Evolutionary conservation across 1,284 basidiomycete species (phyloP).

Genomic region (Boletus mariae): DNA sequence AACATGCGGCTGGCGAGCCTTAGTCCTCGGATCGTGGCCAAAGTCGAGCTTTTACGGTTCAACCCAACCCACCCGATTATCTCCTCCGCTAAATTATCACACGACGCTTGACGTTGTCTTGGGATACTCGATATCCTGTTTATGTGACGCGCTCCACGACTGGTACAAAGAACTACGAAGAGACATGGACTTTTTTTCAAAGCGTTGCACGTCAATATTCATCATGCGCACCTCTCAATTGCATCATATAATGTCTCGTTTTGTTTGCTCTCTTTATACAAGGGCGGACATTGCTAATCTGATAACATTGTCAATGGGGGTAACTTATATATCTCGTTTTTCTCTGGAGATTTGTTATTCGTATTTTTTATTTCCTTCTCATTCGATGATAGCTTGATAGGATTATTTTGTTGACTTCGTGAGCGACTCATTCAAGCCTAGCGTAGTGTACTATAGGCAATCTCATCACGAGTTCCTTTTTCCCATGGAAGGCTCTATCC

Average conservation of each 20-base stretch:
- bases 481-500: not conserved
- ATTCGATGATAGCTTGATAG: not conserved
- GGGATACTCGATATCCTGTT: not conserved
- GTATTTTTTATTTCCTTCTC: not conserved
- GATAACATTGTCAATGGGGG: not conserved
- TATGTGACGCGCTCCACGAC: not conserved
- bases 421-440: not conserved
- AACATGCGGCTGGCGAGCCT: slow-evolving; percentile 1
- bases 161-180: not conserved
- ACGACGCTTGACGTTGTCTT: not conserved
- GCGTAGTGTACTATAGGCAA: not conserved
- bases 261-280: not conserved
- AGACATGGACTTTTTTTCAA: not conserved
- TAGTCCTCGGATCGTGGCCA: slow-evolving; percentile 9
- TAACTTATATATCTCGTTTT: not conserved
- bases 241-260: not conserved
- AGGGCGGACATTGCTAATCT: not conserved
- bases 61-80: not conserved
- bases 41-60: not conserved
- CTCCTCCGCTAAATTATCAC: not conserved
- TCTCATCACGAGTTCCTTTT: not conserved
- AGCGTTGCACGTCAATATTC: not conserved
- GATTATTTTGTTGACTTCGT: not conserved
- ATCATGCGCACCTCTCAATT: not conserved
- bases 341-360: not conserved